A percentile compares a stretch with the other conserved stretches of the same genome.
Evolutionary conservation across 345 rosid genomes (phyloP).

Genomic region (Corchorus olitorius): DNA sequence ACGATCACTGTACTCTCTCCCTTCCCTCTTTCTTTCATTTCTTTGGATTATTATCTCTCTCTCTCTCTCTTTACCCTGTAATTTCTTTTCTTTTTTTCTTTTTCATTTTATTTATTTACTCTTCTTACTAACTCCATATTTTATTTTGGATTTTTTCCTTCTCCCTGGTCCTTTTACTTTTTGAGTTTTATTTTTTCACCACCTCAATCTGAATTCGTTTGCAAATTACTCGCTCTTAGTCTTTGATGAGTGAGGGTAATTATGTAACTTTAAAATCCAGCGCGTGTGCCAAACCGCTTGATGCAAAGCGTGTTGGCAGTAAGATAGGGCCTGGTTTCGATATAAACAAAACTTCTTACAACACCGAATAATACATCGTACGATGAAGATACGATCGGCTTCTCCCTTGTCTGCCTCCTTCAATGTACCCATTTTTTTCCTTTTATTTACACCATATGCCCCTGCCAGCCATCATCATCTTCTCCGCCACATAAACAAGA

Average conservation of each 20-base stretch:
- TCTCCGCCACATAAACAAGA: too few species aligned
- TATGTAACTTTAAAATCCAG: neutral
- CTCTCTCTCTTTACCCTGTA: neutral
- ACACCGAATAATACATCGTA: constrained; percentile 43
- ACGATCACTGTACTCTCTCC: constrained; percentile 23
- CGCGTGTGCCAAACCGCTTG: neutral
- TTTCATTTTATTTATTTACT: neutral
- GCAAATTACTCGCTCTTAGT: too few species aligned
- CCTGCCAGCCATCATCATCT: neutral
- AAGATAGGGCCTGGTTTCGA: neutral
- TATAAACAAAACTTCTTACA: constrained; percentile 23
- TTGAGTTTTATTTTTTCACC: too few species aligned
- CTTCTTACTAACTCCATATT: neutral
- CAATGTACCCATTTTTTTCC: neutral
- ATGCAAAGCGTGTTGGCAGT: neutral
- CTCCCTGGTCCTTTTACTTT: too few species aligned
- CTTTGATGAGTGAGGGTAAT: too few species aligned
- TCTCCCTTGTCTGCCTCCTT: constrained; percentile 3
- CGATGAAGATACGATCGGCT: constrained; percentile 35
- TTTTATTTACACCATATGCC: constrained; percentile 16
- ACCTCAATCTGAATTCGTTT: too few species aligned
- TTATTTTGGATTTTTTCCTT: too few species aligned
- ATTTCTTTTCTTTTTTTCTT: neutral
- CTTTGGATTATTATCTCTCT: neutral
- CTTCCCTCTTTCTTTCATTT: constrained; percentile 13